Base-by-base conservation (phyloP, 2,329 filamentous ascomycete species). In the Diaporthe capsici region DNA sequence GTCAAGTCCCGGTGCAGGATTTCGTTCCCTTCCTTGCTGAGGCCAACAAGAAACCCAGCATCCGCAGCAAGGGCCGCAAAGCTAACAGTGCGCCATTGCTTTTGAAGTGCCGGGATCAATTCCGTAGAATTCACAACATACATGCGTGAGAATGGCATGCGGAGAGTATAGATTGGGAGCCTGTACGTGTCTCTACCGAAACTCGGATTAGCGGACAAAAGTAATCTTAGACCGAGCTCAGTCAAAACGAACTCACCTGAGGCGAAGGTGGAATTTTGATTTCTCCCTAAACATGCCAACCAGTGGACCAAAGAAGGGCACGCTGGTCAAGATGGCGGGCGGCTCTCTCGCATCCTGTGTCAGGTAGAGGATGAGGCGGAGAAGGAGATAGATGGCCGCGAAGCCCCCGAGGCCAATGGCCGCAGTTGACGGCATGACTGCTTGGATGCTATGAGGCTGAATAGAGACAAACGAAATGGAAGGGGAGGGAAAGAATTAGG, bases 111-210 rank as follows among this genome's bases (percentile, higher is more conserved):
- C 3, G 80, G 79, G 31, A 82, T 80, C 34, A 81, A 77, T 15
- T 79, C 74, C 1, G 78, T 79, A 1, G 78, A 74, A 58, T 81
- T 81, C 68, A 82, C 77, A 7, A 82, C 63, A 71, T 81, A 81
- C 10, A 81, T 80, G 8, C 80, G 78, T 6, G 70, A 71, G 39
- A 79, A 79, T 3, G 80, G 81, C 31, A 81, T 25, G 2, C 80
- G 78, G 2, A 81, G 78, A 2, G 79, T 82, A 42, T 82, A 81
- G 17, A 82, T 80, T 25, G 81, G 80, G 0, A 81, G 78, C 9
- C 57, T 73, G 53, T 78, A 77, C 37, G 44, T 75, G 63, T 79
- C 76, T 58, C 77, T 79, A 49, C 57, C 2, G 1, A 3, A 20
- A 42, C 13, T 51, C 1, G 5, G 1, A 44, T 60, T 6, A 74